Evolutionary conservation across 225 moss, liverwort and hornwort genomes (phyloP), one percentile per base, ranked within the genome.

Genomic region (Takakia lepidozioides): DNA sequence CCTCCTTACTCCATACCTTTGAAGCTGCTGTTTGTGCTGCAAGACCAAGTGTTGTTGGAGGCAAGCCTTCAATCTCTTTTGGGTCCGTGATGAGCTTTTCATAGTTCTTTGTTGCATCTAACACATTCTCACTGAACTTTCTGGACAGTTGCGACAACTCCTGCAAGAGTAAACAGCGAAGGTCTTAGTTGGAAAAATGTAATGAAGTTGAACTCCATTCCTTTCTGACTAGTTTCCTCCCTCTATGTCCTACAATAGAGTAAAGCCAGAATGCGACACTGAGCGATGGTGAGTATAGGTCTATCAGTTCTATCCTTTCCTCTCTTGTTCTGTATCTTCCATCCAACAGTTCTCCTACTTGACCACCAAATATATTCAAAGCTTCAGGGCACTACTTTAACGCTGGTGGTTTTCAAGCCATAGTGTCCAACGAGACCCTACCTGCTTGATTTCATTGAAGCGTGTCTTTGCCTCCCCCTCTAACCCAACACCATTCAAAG

Each of bases 21-120:
- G 68, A 53, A 24, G 42, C 77, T 25, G 77, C 77, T 59, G 68
- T 68, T 49, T 78, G 77, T 18, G 77, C 77, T 44, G 77, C 68
- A 44, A 78, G 60, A 13, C 77, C 77, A 34, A 68, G 64, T 6
- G 72, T 71, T 38, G 77, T 67, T 7, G 64, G 64, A 19, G 77
- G 77, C 2, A 78, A 66, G 16, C 77, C 77, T 23, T 72, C 64
- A 50, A 78, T 78, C 19, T 78, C 77, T 45, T 67, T 64, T 9
- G 72, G 44, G 55, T 78, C 64, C 9, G 63, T 63, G 4, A 78
- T 50, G 25, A 72, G 68, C 25, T 68, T 78, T 47, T 68, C 56
- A 41, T 67, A 78, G 53, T 72, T 72, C 53, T 78, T 78, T 13
- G 77, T 78, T 5, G 77, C 77, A 64, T 78, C 72, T 42, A 78